phyloP scores from a whole-genome alignment of 75 land plant genomes.

The Sequoiadendron giganteum region DNA sequence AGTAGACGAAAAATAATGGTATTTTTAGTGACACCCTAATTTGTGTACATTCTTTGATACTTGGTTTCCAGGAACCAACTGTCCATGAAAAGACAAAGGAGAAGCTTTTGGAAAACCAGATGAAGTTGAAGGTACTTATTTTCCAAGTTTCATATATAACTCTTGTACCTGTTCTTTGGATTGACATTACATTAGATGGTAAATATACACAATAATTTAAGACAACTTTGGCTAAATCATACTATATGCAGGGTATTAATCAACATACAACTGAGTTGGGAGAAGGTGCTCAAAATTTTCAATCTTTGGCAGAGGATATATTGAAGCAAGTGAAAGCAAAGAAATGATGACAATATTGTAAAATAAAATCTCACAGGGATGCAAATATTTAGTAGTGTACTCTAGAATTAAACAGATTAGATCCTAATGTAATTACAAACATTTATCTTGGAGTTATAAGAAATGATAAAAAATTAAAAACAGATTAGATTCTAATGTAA shows the following conservation, averaged over 20 bases:
- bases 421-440: neutral
- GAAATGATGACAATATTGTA: neutral
- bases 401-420: neutral
- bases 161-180: neutral
- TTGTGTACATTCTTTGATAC: neutral
- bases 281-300: slow-evolving; percentile 6
- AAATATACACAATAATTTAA: neutral
- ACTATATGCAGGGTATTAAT: slow-evolving; percentile 10
- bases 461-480: neutral
- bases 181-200: neutral
- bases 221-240: neutral
- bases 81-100: slow-evolving; percentile 11
- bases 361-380: neutral
- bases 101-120: slow-evolving; percentile 13
- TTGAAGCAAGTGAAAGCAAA: slow-evolving; percentile 10
- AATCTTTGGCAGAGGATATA: slow-evolving; percentile 9
- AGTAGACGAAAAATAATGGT: neutral
- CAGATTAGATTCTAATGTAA: too few species aligned
- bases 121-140: slow-evolving; percentile 11
- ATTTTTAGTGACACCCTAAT: neutral
- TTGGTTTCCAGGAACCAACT: slow-evolving; percentile 6
- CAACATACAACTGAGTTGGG: slow-evolving; percentile 4
- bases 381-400: neutral
- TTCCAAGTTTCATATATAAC: neutral
- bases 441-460: neutral